Conservation (phyloP, 352 stramenopile species). For the Phytopythium boreale region DNA sequence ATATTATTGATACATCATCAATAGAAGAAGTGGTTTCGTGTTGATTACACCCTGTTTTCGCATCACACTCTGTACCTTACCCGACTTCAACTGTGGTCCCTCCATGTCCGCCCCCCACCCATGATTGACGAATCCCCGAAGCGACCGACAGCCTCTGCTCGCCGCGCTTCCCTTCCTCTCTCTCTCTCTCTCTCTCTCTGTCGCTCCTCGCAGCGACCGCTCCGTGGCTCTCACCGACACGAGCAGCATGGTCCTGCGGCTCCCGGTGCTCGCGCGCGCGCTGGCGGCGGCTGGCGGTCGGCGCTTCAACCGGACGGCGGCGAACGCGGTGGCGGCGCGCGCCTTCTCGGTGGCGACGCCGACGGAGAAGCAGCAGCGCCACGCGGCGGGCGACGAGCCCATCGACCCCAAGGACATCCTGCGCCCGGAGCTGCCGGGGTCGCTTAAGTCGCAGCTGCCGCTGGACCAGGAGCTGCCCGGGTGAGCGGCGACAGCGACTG, state of each 20-base stretch:
- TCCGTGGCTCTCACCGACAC: not conserved
- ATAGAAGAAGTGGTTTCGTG: too few relatives aligned
- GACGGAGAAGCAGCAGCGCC: slow-evolving; percentile 18
- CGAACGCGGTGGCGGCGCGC: slow-evolving; percentile 11
- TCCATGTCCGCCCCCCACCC: slow-evolving; percentile 3
- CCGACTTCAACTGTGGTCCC: not conserved
- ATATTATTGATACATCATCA: not conserved
- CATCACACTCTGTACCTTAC: not conserved
- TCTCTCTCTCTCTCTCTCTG: not conserved
- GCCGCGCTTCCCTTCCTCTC: not conserved
- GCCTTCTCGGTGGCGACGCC: slow-evolving; percentile 32
- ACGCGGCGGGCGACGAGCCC: slow-evolving; percentile 5
- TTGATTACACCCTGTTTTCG: too few relatives aligned
- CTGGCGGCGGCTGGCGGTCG: not conserved
- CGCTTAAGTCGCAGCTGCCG: slow-evolving; percentile 48
- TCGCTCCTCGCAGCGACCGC: not conserved
- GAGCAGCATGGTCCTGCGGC: not conserved
- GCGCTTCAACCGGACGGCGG: not conserved
- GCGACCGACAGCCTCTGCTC: not conserved
- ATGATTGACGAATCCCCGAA: not conserved
- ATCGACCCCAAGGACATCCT: slow-evolving; percentile 54
- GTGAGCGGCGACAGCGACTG: slow-evolving; percentile 8
- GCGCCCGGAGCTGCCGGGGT: slow-evolving; percentile 33
- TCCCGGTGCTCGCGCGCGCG: slow-evolving; percentile 7
- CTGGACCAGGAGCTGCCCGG: slow-evolving; percentile 59